A percentile compares a stretch with the other conserved stretches of the same genome.
Evolutionary conservation across 2,329 filamentous ascomycete genomes (phyloP).

Genomic region (Remersonia thermophila): DNA sequence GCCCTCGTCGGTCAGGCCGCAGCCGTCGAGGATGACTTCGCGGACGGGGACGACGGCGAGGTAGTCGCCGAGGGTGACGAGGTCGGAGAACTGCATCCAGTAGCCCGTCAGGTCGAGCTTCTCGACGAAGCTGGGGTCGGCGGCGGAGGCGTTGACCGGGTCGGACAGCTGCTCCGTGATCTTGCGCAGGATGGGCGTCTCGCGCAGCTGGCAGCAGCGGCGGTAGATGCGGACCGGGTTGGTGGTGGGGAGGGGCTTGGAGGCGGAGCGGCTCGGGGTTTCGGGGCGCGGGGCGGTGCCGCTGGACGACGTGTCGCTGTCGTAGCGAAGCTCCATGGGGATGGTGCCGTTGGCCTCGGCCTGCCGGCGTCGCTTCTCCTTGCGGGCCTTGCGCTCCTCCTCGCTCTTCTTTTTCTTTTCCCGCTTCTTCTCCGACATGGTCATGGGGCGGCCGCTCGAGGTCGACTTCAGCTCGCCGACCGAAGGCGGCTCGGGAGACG

Average conservation of each 20-base stretch:
- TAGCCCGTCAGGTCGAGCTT: conserved; percentile 78
- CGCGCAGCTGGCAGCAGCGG: conserved; percentile 83
- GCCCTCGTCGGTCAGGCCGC: conserved; percentile 75
- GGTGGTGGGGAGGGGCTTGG: conserved; percentile 66
- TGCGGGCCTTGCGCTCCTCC: conserved; percentile 81
- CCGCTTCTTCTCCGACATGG: conserved; percentile 52
- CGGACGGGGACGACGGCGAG: conserved; percentile 84
- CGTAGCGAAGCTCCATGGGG: conserved; percentile 68
- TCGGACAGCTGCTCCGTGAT: conserved; percentile 79
- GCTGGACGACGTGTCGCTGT: conserved; percentile 44
- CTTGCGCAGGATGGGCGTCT: conserved; percentile 83
- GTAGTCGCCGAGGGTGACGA: conserved; percentile 84
- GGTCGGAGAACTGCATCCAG: conserved; percentile 68
- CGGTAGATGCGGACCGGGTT: conserved; percentile 89
- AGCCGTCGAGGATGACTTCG: conserved; percentile 76
- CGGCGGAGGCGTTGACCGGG: conserved; percentile 49
- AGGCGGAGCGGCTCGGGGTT: conserved; percentile 34
- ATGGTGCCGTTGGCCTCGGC: conserved; percentile 81
- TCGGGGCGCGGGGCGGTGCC: conserved; percentile 17
- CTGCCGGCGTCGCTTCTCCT: conserved; percentile 73
- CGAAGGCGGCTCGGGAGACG: conserved; percentile 27
- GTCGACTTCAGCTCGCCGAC: conserved; percentile 6
- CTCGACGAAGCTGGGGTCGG: conserved; percentile 59
- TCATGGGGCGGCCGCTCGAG: conserved; percentile 6
- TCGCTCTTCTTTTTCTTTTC: conserved; percentile 95